Evolutionary conservation across 176 grass and related monocot species (phyloP).

Genomic region (Melocanna baccifera): DNA sequence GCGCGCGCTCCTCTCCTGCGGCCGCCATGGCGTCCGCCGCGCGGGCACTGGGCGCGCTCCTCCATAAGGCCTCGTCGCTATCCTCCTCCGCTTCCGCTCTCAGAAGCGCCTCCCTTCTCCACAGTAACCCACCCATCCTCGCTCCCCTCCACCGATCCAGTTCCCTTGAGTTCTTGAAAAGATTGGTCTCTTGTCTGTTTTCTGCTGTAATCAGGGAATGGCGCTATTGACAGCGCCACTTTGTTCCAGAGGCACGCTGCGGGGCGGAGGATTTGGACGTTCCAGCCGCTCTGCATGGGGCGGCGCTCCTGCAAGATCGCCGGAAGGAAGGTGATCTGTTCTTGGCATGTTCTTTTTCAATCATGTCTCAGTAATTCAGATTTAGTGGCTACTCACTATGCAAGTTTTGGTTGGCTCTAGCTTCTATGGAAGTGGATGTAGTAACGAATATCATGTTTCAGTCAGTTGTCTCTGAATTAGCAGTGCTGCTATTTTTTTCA

Average conservation of each 20-base stretch:
- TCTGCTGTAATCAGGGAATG: slow-evolving; percentile 35
- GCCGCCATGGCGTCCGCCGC: slow-evolving; percentile 55
- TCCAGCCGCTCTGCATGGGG: slow-evolving; percentile 79
- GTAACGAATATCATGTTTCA: not conserved
- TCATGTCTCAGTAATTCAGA: not conserved
- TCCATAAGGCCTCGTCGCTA: slow-evolving; percentile 31
- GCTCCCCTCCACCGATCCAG: not conserved
- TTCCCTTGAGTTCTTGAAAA: not conserved
- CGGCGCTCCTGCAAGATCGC: slow-evolving; percentile 98
- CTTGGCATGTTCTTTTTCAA: not conserved
- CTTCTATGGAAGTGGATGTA: not conserved
- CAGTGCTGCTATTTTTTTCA: not conserved
- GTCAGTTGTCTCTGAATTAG: not conserved
- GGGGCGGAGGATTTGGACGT: slow-evolving; percentile 65
- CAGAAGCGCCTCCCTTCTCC: slow-evolving; percentile 34
- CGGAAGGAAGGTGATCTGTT: slow-evolving; percentile 78
- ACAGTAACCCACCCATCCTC: slow-evolving; percentile 22
- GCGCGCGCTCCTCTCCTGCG: slow-evolving; percentile 13
- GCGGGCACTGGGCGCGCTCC: slow-evolving; percentile 44
- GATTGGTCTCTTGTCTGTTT: not conserved
- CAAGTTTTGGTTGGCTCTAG: not conserved
- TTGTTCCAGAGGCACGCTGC: slow-evolving; percentile 14
- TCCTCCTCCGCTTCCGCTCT: slow-evolving; percentile 37
- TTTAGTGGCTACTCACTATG: not conserved
- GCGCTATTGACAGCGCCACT: not conserved